Evolutionary conservation across 163 green algal genomes (phyloP), one percentile per base, ranked within the genome.

Genomic region (Coccomyxa subellipsoidea): DNA sequence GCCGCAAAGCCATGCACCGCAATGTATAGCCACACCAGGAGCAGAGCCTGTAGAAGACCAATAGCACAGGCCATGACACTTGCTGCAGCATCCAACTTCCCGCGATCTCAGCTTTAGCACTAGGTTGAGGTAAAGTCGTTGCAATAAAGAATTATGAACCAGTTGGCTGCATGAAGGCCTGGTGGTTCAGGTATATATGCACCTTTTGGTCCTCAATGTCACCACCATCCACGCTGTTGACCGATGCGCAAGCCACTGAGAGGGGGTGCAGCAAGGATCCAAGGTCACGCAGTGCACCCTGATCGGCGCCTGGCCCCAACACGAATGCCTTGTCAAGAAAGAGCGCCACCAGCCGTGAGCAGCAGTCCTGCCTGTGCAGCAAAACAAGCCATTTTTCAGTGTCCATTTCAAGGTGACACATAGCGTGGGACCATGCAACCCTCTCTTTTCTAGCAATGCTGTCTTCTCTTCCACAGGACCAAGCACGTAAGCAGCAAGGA

Each of bases 1-100:
- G 37, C 93, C 39, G n/a, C 89, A 81, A 88, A 90, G 87, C 89
- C 84, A 77, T 91, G 89, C 79, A 95, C 81, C 2, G 86, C 87
- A 7, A 85, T 75, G 81, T 93, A 91, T 32, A 95, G 86, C 91
- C 91, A 95, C 9, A 94, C 78, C 77, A 89, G 88, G 39, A 92
- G 82, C 21, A n/a, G 69, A 93, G 92, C 38, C 35, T 36, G 38
- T 69, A 37, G 15, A 36, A 80, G 10, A 35, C 10, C 7, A 34
- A 77, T 37, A n/a, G n/a, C n/a, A n/a, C n/a, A n/a, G n/a, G n/a
- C n/a, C n/a, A n/a, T n/a, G n/a, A n/a, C n/a, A n/a, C n/a, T n/a
- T n/a, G n/a, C n/a, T n/a, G n/a, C n/a, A n/a, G n/a, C n/a, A n/a
- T n/a, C n/a, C n/a, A n/a, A n/a, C n/a, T n/a, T n/a, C n/a, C n/a